Conservation (phyloP, 495 filamentous ascomycete genomes). For the Friedmanniomyces simplex region DNA sequence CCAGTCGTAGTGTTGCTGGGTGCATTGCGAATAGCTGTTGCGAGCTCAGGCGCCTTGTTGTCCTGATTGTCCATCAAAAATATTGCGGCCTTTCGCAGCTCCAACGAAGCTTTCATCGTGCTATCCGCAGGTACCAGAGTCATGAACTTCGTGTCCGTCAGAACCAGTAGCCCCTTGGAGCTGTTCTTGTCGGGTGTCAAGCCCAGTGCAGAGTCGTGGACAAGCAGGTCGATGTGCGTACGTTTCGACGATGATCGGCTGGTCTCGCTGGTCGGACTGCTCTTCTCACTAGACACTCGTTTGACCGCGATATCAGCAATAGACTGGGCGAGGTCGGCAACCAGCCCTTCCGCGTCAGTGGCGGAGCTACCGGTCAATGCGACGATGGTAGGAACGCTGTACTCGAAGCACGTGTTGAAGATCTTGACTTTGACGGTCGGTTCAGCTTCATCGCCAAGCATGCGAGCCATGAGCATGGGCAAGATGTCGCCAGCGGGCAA, state of each 20-base stretch:
- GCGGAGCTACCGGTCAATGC: conserved; percentile 61
- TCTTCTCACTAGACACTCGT: conserved; percentile 6
- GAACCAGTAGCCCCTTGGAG: conserved; percentile 64
- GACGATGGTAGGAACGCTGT: conserved; percentile 71
- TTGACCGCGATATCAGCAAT: conserved; percentile 45
- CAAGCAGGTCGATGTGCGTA: conserved; percentile 58
- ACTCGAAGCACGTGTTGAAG: conserved; percentile 70
- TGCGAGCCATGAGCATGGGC: conserved; percentile 65
- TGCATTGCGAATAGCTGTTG: background rate
- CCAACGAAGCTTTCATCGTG: conserved; percentile 48
- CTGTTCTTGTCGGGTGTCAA: conserved; percentile 70
- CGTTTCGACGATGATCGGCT: conserved; percentile 33
- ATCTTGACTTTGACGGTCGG: conserved; percentile 80
- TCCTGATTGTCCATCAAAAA: conserved; percentile 71
- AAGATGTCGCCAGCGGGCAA: conserved; percentile 28
- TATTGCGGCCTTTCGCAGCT: conserved; percentile 67
- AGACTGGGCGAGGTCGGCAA: conserved; percentile 65
- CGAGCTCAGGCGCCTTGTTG: conserved; percentile 30
- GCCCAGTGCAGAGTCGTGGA: conserved; percentile 72
- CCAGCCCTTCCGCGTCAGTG: conserved; percentile 60
- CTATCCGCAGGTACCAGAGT: conserved; percentile 51
- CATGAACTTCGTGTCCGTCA: conserved; percentile 63
- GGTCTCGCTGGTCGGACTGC: conserved; percentile 16
- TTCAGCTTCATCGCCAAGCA: conserved; percentile 89
- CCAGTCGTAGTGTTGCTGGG: conserved; percentile 30